Percentiles rank a stretch among this genome's conserved stretches.
Evolutionary conservation across 805 yeast genomes (phyloP).

Genomic region (Ogataea ramenticola): DNA sequence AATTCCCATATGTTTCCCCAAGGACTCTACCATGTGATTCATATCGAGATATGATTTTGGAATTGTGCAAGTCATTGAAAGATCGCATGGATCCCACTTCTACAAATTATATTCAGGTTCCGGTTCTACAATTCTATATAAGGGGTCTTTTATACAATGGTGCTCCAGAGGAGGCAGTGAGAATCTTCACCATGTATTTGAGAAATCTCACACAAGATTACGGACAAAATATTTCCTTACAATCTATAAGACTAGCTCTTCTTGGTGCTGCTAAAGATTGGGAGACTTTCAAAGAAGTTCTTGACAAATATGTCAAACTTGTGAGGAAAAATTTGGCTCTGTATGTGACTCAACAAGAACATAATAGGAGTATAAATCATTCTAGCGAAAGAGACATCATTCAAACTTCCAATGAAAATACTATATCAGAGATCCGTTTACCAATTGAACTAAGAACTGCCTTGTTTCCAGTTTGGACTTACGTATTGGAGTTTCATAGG

Average conservation of each 20-base stretch:
- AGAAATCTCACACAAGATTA: not conserved
- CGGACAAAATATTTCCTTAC: not conserved
- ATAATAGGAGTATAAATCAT: too few relatives aligned
- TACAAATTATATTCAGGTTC: not conserved
- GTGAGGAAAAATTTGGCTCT: too few relatives aligned
- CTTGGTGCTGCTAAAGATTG: not conserved
- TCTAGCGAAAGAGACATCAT: too few relatives aligned
- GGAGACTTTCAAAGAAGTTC: too few relatives aligned
- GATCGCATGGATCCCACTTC: too few relatives aligned
- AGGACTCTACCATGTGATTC: too few relatives aligned
- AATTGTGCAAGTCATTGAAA: too few relatives aligned
- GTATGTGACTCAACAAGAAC: too few relatives aligned
- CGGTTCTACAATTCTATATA: not conserved
- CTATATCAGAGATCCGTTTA: constrained; percentile 6
- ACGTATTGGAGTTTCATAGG: constrained; percentile 20
- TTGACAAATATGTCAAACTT: too few relatives aligned
- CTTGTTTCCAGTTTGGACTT: constrained; percentile 22
- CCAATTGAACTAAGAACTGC: constrained; percentile 20
- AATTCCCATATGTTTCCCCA: not conserved
- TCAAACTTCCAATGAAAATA: not conserved
- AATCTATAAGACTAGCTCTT: not conserved
- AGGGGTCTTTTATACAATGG: not conserved
- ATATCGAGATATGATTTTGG: too few relatives aligned
- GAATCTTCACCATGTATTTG: not conserved
- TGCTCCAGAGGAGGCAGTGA: not conserved